phyloP scores from a whole-genome alignment of 1,139 yeast genomes.

The Sugiyamaella paludigena region DNA sequence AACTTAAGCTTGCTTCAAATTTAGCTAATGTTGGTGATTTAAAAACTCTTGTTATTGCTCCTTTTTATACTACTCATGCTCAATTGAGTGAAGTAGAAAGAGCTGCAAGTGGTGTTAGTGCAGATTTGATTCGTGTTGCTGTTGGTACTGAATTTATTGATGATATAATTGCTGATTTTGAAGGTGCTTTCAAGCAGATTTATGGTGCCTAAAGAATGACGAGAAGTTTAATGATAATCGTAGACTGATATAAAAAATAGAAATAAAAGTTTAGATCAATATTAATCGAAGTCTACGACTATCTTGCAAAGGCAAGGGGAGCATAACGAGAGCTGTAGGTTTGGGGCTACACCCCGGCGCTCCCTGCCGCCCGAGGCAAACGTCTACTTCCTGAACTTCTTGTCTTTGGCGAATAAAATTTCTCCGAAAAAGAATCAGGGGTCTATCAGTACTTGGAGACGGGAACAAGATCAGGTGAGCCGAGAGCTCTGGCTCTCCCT shows the following conservation, averaged over 20 bases:
- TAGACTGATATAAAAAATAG: background rate
- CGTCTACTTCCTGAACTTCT: too few species aligned
- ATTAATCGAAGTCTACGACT: too few species aligned
- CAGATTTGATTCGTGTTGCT: slow-evolving; percentile 82
- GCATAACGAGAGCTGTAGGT: too few species aligned
- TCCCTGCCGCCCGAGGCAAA: too few species aligned
- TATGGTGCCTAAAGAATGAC: slow-evolving; percentile 16
- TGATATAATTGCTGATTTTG: slow-evolving; percentile 83
- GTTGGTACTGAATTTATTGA: slow-evolving; percentile 89
- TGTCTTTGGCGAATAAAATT: too few species aligned
- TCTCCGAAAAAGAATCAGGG: too few species aligned
- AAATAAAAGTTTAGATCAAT: background rate
- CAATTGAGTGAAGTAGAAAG: slow-evolving; percentile 84
- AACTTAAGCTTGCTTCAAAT: slow-evolving; percentile 78
- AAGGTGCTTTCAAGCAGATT: slow-evolving; percentile 58
- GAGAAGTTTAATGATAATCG: background rate
- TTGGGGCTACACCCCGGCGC: too few species aligned
- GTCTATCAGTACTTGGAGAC: too few species aligned
- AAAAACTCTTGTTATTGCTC: slow-evolving; percentile 92
- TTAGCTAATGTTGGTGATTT: slow-evolving; percentile 97
- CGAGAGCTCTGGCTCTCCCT: too few species aligned
- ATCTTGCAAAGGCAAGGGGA: too few species aligned
- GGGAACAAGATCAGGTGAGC: too few species aligned
- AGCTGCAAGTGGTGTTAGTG: slow-evolving; percentile 75
- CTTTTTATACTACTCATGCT: slow-evolving; percentile 92